Percentiles rank a stretch among this genome's conserved stretches.
Evolutionary conservation across 768 basidiomycete genomes (phyloP).

Genomic region (Termitomyces sp.): DNA sequence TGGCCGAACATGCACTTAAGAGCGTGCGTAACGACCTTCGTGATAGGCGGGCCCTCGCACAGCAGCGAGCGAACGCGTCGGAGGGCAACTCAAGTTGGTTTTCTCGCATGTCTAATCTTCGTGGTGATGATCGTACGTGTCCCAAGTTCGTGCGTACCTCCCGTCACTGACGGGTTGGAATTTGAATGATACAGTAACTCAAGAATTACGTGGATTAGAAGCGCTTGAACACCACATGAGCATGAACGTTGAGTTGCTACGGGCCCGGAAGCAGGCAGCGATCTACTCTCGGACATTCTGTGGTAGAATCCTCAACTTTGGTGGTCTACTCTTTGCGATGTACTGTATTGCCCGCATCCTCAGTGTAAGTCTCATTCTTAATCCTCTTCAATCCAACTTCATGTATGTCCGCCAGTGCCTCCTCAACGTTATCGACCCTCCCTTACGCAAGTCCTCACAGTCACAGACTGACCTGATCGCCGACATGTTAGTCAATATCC

Average conservation of each 20-base stretch:
- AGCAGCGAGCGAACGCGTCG: conserved; percentile 21
- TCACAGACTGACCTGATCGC: conserved; percentile 24
- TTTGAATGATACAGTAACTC: conserved; percentile 29
- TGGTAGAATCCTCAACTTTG: conserved; percentile 45
- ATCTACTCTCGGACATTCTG: conserved; percentile 50
- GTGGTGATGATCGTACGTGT: conserved; percentile 38
- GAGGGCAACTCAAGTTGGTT: conserved; percentile 40
- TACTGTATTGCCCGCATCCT: conserved; percentile 65
- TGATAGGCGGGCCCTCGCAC: conserved; percentile 31
- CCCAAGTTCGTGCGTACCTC: not conserved
- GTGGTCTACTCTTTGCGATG: conserved; percentile 53
- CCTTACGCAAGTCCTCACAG: conserved; percentile 23
- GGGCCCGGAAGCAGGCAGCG: conserved; percentile 43
- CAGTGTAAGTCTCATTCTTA: conserved; percentile 41
- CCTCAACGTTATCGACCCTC: conserved; percentile 45
- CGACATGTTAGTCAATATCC: conserved; percentile 37
- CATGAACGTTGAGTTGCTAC: conserved; percentile 48
- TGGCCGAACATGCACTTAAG: conserved; percentile 54
- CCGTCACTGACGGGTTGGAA: not conserved
- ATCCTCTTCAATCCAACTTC: not conserved
- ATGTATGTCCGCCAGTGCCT: conserved; percentile 32
- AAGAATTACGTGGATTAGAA: conserved; percentile 63
- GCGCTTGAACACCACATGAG: conserved; percentile 68
- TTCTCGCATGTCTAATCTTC: conserved; percentile 46
- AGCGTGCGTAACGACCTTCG: conserved; percentile 58